phyloP scores from a whole-genome alignment of 805 yeast genomes.

The Hanseniaspora valbyensis region DNA sequence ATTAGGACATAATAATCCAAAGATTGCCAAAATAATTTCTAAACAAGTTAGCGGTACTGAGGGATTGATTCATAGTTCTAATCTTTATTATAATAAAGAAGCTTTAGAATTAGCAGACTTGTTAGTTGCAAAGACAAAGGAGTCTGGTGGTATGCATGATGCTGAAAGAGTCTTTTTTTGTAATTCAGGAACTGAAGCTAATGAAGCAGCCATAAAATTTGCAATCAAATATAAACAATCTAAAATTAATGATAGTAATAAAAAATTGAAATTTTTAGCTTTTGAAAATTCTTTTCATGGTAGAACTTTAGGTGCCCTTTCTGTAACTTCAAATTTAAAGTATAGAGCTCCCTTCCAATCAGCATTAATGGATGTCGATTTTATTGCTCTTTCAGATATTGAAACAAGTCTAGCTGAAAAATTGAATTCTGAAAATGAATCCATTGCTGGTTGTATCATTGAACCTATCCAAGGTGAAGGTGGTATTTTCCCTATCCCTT shows the following conservation, averaged over 20 bases:
- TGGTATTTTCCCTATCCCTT: slow-evolving; percentile 63
- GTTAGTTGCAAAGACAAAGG: slow-evolving; percentile 56
- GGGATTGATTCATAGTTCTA: slow-evolving; percentile 72
- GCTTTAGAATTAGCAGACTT: slow-evolving; percentile 68
- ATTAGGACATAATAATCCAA: slow-evolving; percentile 82
- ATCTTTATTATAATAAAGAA: slow-evolving; percentile 73
- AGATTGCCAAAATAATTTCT: slow-evolving; percentile 55
- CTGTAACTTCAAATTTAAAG: slow-evolving; percentile 86
- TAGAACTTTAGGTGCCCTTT: slow-evolving; percentile 82
- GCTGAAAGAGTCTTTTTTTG: slow-evolving; percentile 66
- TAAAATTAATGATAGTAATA: slow-evolving; percentile 28
- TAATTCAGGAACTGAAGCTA: slow-evolving; percentile 71
- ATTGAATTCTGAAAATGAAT: slow-evolving; percentile 41
- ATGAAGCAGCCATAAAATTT: slow-evolving; percentile 68
- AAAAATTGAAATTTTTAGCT: slow-evolving; percentile 70
- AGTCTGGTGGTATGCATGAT: slow-evolving; percentile 66
- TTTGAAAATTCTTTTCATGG: slow-evolving; percentile 91
- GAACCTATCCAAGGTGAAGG: slow-evolving; percentile 99
- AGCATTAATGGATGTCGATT: slow-evolving; percentile 71
- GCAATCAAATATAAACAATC: slow-evolving; percentile 70
- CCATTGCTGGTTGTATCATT: slow-evolving; percentile 76
- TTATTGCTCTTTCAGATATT: slow-evolving; percentile 32
- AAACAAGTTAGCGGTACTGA: slow-evolving; percentile 46
- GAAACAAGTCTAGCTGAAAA: slow-evolving; percentile 32
- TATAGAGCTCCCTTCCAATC: slow-evolving; percentile 89